phyloP scores from a whole-genome alignment of 129 eudicot genomes.

The Scalesia atractyloides region DNA sequence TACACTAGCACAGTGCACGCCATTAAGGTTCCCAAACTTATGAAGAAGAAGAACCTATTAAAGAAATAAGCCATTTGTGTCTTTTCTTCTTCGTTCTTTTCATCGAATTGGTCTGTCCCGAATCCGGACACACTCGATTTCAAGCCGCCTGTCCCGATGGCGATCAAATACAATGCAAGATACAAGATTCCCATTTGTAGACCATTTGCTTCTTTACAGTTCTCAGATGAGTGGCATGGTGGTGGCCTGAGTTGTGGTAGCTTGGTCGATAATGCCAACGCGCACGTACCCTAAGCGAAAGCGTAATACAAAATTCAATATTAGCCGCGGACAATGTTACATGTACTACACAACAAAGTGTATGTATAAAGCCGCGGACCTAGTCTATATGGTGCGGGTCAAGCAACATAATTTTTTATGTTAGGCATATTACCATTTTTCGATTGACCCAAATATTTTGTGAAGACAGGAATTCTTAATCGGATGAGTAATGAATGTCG shows the following conservation, averaged over 20 bases:
- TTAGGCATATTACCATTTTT: no score
- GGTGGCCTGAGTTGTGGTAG: constrained; percentile 80
- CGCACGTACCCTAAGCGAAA: constrained; percentile 64
- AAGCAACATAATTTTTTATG: no score
- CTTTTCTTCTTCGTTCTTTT: constrained; percentile 74
- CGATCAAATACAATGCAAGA: constrained; percentile 78
- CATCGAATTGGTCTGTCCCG: constrained; percentile 93
- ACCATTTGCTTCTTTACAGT: constrained; percentile 66
- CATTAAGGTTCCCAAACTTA: constrained; percentile 74
- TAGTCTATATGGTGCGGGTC: no score
- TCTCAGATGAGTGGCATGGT: constrained; percentile 44
- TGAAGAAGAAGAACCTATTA: constrained; percentile 88
- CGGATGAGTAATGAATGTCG: no score
- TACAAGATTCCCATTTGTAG: constrained; percentile 84
- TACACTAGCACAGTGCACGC: constrained; percentile 92
- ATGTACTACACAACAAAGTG: neutral
- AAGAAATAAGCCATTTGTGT: constrained; percentile 83
- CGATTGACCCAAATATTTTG: no score
- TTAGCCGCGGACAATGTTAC: neutral
- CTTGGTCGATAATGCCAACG: constrained; percentile 58
- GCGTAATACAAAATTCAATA: neutral
- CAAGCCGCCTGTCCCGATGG: constrained; percentile 93
- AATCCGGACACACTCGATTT: constrained; percentile 97
- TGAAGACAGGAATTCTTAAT: no score
- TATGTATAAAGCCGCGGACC: no score